Conservation (phyloP, 768 basidiomycete species). For the Candolleomyces efflorescens region DNA sequence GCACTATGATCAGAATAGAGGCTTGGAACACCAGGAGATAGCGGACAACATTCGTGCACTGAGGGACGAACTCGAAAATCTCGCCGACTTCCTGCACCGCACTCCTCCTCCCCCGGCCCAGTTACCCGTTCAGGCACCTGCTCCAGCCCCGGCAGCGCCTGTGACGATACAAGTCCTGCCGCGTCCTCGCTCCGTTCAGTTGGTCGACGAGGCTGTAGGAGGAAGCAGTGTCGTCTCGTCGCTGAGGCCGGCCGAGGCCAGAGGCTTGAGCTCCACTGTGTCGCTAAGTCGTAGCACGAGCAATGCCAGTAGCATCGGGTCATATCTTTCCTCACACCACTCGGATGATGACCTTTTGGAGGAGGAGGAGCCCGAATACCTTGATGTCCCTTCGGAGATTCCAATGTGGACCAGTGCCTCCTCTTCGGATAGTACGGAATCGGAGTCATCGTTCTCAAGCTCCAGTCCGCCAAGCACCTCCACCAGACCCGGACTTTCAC, state of each 20-base stretch:
- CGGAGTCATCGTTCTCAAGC: slow-evolving; percentile 1
- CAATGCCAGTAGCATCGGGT: slow-evolving; percentile 36
- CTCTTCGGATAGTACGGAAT: not conserved
- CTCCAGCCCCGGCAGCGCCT: slow-evolving; percentile 1
- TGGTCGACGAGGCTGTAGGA: slow-evolving; percentile 41
- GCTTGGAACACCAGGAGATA: slow-evolving; percentile 60
- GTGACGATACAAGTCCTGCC: slow-evolving; percentile 2
- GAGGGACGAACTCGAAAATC: slow-evolving; percentile 60
- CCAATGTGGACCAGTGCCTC: not conserved
- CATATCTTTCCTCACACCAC: slow-evolving; percentile 56
- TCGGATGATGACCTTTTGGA: slow-evolving; percentile 61
- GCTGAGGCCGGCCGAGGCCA: slow-evolving; percentile 20
- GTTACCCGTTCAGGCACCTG: not conserved
- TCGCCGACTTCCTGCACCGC: slow-evolving; percentile 53
- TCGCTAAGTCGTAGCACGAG: slow-evolving; percentile 35
- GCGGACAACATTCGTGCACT: slow-evolving; percentile 66
- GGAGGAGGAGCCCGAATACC: slow-evolving; percentile 19
- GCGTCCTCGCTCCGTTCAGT: slow-evolving; percentile 11
- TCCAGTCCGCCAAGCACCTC: slow-evolving; percentile 26
- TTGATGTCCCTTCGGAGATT: not conserved
- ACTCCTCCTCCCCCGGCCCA: slow-evolving; percentile 26
- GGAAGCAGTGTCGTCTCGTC: slow-evolving; percentile 36
- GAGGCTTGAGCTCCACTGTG: slow-evolving; percentile 21
- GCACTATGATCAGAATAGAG: slow-evolving; percentile 50
- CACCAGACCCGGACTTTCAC: slow-evolving; percentile 17